Evolutionary conservation across 345 rosid species (phyloP).

Genomic region (Microcos paniculata): DNA sequence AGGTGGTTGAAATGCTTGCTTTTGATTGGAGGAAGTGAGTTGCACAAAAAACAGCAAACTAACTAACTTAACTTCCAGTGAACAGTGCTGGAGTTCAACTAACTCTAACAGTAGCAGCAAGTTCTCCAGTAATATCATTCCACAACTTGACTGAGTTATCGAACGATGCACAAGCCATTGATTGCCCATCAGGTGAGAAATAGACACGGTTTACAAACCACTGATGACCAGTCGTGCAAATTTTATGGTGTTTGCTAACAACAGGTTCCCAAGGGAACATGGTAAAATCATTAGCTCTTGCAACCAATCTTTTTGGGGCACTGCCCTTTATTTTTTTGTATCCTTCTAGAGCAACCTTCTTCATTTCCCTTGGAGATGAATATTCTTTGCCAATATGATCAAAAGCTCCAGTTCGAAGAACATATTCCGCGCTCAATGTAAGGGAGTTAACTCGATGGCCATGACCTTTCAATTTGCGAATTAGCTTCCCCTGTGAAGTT

Average conservation of each 20-base stretch:
- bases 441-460: constrained; percentile 89
- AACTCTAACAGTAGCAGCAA: constrained; percentile 80
- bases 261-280: constrained; percentile 97
- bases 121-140: constrained; percentile 85
- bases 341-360: constrained; percentile 79
- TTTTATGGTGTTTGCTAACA: constrained; percentile 73
- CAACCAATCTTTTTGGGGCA: constrained; percentile 86
- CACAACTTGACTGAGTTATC: constrained; percentile 91
- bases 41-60: too few relatives aligned
- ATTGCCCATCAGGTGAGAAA: constrained; percentile 96
- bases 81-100: too few relatives aligned
- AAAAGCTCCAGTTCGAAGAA: constrained; percentile 94
- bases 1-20: too few relatives aligned
- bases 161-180: constrained; percentile 97
- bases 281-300: constrained; percentile 94
- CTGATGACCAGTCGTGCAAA: constrained; percentile 87
- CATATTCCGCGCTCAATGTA: constrained; percentile 90
- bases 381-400: constrained; percentile 82
- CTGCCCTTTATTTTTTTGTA: constrained; percentile 78
- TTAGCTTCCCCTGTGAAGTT: constrained; percentile 90
- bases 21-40: too few relatives aligned
- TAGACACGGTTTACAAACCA: constrained; percentile 96
- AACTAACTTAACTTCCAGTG: too few relatives aligned
- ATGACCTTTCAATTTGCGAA: constrained; percentile 98
- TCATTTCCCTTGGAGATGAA: constrained; percentile 78